phyloP scores from a whole-genome alignment of 176 grass and related monocot genomes.

The Cenchrus purpureus region DNA sequence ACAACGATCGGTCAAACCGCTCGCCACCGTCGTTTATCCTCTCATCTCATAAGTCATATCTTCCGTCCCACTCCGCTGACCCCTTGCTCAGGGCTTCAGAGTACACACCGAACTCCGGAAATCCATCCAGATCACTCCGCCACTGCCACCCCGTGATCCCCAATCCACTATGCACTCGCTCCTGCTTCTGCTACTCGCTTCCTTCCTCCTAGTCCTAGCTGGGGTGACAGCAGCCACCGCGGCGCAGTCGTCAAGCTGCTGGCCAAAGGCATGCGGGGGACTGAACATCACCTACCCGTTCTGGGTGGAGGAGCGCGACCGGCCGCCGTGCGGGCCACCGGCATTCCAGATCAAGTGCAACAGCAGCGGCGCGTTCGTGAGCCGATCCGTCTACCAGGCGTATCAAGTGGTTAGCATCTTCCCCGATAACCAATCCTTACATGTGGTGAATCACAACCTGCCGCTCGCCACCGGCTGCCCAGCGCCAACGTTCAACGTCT shows the following conservation, averaged over 20 bases:
- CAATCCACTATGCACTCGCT: too few species aligned
- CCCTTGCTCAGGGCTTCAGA: too few species aligned
- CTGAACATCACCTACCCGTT: conserved; percentile 40
- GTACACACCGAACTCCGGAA: too few species aligned
- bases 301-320: conserved; percentile 40
- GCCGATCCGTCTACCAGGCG: accelerated
- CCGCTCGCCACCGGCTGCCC: conserved; percentile 47
- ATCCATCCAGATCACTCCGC: too few species aligned
- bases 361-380: neutral
- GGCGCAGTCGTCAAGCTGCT: conserved; percentile 17
- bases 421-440: neutral
- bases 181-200: neutral
- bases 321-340: conserved; percentile 16
- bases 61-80: too few species aligned
- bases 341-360: conserved; percentile 42
- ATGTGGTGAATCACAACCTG: conserved; percentile 32
- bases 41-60: too few species aligned
- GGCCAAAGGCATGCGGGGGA: neutral
- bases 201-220: conserved; percentile 14
- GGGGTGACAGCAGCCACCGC: too few species aligned
- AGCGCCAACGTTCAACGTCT: conserved; percentile 13
- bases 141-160: too few species aligned
- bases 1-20: too few species aligned
- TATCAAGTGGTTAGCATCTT: conserved; percentile 19
- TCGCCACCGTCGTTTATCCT: too few species aligned